phyloP scores from a whole-genome alignment of 352 stramenopile species.

The Paralagenidium karlingii region DNA sequence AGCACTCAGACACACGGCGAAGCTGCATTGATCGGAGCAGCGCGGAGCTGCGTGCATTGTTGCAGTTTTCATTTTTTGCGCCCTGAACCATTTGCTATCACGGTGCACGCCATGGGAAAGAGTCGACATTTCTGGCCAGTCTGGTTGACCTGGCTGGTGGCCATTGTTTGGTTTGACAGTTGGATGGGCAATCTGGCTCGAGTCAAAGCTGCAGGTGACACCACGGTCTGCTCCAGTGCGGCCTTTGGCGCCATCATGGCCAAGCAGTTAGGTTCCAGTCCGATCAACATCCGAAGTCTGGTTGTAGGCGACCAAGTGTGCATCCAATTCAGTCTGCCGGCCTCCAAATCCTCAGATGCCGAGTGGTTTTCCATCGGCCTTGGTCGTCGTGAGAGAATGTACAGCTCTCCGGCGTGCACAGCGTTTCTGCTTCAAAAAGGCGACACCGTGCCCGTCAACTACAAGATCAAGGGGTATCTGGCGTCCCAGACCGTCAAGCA shows the following conservation, averaged over 20 bases:
- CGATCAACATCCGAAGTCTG: conserved; percentile 43
- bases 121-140: too few species aligned
- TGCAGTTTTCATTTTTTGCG: too few species aligned
- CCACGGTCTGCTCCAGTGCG: conserved; percentile 32
- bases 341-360: conserved; percentile 10
- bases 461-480: conserved; percentile 31
- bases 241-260: conserved; percentile 30
- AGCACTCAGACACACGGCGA: too few species aligned
- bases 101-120: too few species aligned
- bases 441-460: conserved; percentile 23
- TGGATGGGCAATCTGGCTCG: too few species aligned
- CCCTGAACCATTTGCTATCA: too few species aligned
- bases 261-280: conserved; percentile 34
- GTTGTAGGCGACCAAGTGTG: conserved; percentile 43
- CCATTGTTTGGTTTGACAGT: too few species aligned
- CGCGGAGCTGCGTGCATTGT: too few species aligned
- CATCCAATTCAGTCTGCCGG: conserved; percentile 43
- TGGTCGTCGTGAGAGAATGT: conserved; percentile 27
- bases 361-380: conserved; percentile 56
- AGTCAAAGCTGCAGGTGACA: too few species aligned
- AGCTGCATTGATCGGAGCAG: too few species aligned
- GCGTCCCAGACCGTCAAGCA: conserved; percentile 26
- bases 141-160: too few species aligned
- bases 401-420: conserved; percentile 49
- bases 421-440: conserved; percentile 56